phyloP scores from a whole-genome alignment of 2,329 filamentous ascomycete species.

The Sporothrix luriei region DNA sequence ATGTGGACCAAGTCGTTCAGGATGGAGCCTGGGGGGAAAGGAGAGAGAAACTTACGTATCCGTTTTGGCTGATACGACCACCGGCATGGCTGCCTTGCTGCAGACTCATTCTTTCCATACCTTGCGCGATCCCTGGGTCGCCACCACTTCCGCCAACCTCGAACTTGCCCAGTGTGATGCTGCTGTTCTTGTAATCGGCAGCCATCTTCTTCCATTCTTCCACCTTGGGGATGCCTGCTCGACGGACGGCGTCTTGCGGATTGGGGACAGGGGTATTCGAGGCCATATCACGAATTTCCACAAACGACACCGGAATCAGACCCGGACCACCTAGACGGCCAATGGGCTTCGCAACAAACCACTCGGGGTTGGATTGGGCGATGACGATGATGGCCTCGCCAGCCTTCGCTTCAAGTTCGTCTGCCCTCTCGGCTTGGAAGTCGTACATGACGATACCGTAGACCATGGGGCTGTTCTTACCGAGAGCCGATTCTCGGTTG shows the following conservation, averaged over 20 bases:
- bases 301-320: constrained; percentile 92
- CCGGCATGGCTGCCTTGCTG: constrained; percentile 51
- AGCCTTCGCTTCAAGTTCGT: constrained; percentile 92
- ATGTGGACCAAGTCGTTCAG: neutral
- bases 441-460: constrained; percentile 98
- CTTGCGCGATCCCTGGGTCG: constrained; percentile 62
- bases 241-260: constrained; percentile 79
- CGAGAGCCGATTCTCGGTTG: constrained; percentile 53
- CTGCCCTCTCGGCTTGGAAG: constrained; percentile 91
- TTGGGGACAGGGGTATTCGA: constrained; percentile 81
- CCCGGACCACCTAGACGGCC: constrained; percentile 92
- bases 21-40: neutral
- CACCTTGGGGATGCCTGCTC: constrained; percentile 88
- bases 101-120: constrained; percentile 79
- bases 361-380: constrained; percentile 96
- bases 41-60: constrained; percentile 49
- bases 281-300: constrained; percentile 93
- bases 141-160: constrained; percentile 57
- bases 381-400: constrained; percentile 98
- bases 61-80: constrained; percentile 53
- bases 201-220: constrained; percentile 99
- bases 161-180: constrained; percentile 92
- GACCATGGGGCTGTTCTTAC: constrained; percentile 76
- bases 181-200: constrained; percentile 98
- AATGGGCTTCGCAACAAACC: constrained; percentile 99